Evolutionary conservation across 208 protist species (phyloP), one percentile per base, ranked within the genome.

Genomic region (Leishmania tropica): DNA sequence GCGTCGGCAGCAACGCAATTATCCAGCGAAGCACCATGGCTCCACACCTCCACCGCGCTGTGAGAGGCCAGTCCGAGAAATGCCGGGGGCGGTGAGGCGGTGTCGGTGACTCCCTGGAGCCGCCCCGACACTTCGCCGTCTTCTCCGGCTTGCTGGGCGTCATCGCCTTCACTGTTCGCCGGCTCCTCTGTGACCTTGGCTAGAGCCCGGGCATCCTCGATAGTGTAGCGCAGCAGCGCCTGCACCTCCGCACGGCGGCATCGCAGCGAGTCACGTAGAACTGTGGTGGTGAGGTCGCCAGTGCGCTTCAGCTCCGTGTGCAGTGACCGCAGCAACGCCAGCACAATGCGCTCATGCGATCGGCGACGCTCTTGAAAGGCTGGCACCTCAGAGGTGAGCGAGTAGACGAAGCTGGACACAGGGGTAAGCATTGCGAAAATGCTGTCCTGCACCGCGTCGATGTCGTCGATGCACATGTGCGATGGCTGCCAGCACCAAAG

Each of bases 21-120:
- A 28, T 67, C 76, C 40, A 87, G 51, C 10, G 92, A 81, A 56
- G 88, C 89, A 21, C 92, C 93, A 85, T 97, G 93, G 48, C 89
- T 94, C 93, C 94, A 97, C 77, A 91, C 77, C 79, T 96, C 92
- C 45, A 97, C 83, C 51, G 89, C 78, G 75, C 85, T 89, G 84
- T 76, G 86, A 5, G 89, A 94, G 72, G 87, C 89, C 78, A 90
- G 76, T n/a, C 88, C 93, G 42, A 77, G 81, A 83, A 95, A 92
- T 67, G 58, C 79, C 74, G 84, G 86, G 21, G 75, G 60, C 11
- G 81, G 67, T n/a, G 62, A 24, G 28, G 81, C 78, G 6, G 82
- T 67, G 75, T 80, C 72, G 37, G 68, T 72, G 21, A 53, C 28
- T n/a, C 75, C 81, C 74, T 42, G 15, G 56, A 15, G 19, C 5